Conservation (phyloP, 352 stramenopile genomes). For the Thraustochytrium sp. region DNA sequence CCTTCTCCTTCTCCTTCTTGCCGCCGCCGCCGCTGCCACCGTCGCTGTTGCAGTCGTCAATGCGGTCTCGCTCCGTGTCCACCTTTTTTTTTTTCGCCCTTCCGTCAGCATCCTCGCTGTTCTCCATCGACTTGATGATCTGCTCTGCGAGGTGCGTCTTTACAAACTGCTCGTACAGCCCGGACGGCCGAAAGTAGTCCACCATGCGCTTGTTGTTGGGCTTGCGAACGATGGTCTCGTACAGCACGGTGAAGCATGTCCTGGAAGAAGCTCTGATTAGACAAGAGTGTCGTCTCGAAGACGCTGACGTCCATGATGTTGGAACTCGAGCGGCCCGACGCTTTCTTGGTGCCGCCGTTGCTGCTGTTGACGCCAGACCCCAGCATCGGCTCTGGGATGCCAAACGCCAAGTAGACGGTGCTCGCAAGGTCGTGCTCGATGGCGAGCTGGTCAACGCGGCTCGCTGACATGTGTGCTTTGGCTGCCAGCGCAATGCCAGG, state of each 20-base stretch:
- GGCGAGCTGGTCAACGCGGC: too few species aligned
- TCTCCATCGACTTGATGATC: not conserved
- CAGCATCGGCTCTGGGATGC: too few species aligned
- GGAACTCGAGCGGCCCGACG: not conserved
- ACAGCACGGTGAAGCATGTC: not conserved
- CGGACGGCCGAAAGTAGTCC: not conserved
- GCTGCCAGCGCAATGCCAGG: too few species aligned
- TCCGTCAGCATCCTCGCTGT: not conserved
- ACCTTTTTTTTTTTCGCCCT: not conserved
- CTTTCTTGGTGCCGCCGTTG: not conserved
- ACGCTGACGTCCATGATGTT: not conserved
- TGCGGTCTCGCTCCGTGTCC: too few species aligned
- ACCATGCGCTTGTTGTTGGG: not conserved
- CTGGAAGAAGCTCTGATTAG: not conserved
- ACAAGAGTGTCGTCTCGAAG: not conserved
- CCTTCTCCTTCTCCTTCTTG: not conserved
- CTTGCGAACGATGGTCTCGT: not conserved
- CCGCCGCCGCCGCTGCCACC: too few species aligned
- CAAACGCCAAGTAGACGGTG: too few species aligned
- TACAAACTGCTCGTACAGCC: not conserved
- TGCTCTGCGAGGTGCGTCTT: not conserved
- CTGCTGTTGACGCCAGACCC: too few species aligned
- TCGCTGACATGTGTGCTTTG: too few species aligned
- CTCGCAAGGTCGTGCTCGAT: too few species aligned
- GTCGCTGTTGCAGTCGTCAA: too few species aligned